Conservation (phyloP, 306 rosid genomes). For the Dalbergia cultrata region DNA sequence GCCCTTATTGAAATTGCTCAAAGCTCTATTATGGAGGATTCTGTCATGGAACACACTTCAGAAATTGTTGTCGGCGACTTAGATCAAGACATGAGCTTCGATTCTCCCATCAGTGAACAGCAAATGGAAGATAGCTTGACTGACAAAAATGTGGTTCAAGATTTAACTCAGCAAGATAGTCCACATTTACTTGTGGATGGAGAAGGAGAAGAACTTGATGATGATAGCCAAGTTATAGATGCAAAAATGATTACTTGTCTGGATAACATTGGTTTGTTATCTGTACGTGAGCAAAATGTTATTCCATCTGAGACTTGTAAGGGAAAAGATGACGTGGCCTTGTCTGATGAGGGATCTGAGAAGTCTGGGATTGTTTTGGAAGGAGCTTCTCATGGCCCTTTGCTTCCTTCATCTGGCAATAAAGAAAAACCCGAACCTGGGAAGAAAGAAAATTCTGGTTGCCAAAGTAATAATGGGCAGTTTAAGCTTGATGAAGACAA, state of each 20-base stretch:
- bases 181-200: slow-evolving; percentile 50
- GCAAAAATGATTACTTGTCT: slow-evolving; percentile 50
- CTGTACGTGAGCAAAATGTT: slow-evolving; percentile 46
- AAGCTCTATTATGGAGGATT: slow-evolving; percentile 77
- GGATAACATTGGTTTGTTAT: slow-evolving; percentile 38
- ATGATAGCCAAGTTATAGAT: slow-evolving; percentile 49
- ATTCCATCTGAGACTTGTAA: slow-evolving; percentile 37
- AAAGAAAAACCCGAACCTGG: slow-evolving; percentile 41
- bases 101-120: slow-evolving; percentile 48
- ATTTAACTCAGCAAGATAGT: slow-evolving; percentile 55
- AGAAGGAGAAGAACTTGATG: slow-evolving; percentile 51
- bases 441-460: slow-evolving; percentile 43
- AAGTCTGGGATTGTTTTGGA: slow-evolving; percentile 52
- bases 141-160: slow-evolving; percentile 39
- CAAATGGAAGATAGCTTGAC: slow-evolving; percentile 57
- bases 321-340: slow-evolving; percentile 47
- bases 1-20: slow-evolving; percentile 91
- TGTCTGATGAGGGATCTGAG: slow-evolving; percentile 47
- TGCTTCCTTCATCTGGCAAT: slow-evolving; percentile 43
- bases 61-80: slow-evolving; percentile 47
- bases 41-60: slow-evolving; percentile 49
- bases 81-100: slow-evolving; percentile 48
- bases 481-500: slow-evolving; percentile 47
- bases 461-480: slow-evolving; percentile 40
- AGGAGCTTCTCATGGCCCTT: slow-evolving; percentile 46